Percentiles rank a stretch among this genome's conserved stretches.
Conservation (phyloP, 768 basidiomycete genomes). For the Mycena belliarum region DNA sequence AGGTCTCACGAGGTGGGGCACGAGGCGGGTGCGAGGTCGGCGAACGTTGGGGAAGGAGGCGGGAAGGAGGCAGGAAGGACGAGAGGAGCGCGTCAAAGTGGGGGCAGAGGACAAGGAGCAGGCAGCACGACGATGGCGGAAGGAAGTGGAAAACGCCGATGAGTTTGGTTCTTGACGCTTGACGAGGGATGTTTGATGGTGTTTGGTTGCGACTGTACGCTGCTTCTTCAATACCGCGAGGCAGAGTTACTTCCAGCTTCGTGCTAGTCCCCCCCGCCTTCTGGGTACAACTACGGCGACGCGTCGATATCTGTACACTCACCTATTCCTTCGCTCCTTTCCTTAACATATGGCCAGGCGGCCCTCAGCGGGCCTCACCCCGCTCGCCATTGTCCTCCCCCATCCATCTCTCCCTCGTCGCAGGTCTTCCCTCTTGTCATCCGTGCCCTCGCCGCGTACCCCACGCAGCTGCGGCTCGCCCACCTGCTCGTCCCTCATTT, state of each 20-base stretch:
- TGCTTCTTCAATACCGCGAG: neutral
- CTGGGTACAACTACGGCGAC: neutral
- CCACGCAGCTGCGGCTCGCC: slow-evolving; percentile 61
- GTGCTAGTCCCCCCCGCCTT: slow-evolving; percentile 1
- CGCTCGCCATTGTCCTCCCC: slow-evolving; percentile 63
- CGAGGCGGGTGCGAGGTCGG: slow-evolving; percentile 33
- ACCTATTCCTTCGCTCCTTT: slow-evolving; percentile 25
- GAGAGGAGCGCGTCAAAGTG: neutral
- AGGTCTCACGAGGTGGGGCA: slow-evolving; percentile 43
- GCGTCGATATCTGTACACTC: slow-evolving; percentile 14
- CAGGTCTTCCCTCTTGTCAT: slow-evolving; percentile 52
- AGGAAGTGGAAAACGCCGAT: too few relatives aligned
- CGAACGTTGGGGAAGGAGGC: too few relatives aligned
- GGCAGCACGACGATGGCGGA: too few relatives aligned
- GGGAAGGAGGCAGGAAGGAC: neutral
- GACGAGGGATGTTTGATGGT: too few relatives aligned
- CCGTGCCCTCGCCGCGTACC: slow-evolving; percentile 55
- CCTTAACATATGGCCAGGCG: slow-evolving; percentile 48
- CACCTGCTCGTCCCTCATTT: slow-evolving; percentile 51
- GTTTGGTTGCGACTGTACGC: too few relatives aligned
- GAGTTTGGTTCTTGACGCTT: too few relatives aligned
- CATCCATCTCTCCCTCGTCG: slow-evolving; percentile 55
- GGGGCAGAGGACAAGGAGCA: neutral
- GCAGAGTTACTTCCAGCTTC: slow-evolving; percentile 7
- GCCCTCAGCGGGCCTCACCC: slow-evolving; percentile 49